Evolutionary conservation across 106 monocot genomes (phyloP), one percentile per base, ranked within the genome.

Genomic region (Allium cepa): DNA sequence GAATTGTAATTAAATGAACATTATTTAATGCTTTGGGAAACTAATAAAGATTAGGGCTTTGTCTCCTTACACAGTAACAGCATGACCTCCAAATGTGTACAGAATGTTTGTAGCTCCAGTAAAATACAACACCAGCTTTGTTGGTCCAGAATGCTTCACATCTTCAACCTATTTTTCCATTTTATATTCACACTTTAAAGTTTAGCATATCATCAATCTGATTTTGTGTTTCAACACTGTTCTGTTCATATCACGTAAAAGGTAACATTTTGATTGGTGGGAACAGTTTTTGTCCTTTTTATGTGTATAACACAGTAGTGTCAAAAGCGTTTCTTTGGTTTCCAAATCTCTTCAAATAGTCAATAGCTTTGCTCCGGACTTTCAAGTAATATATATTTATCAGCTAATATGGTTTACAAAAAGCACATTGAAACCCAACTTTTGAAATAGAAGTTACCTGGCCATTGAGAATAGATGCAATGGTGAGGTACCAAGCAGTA

Each of bases 81-180:
- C 88, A 69, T 88, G 88, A 56, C 88, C 88, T 14, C 88, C 88
- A 57, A 88, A 88, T 52, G 88, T 88, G 84, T 88, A 88, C 49
- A 88, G 88, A 84, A 88, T 88, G 84, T 88, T 88, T 71, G 88
- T 88, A 65, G 88, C 84, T 18, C 88, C 88, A 5, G 88, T 88
- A 64, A 88, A 88, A 66, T 88, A 88, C 13, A 88, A 80, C 26
- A 88, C 88, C 76, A 81, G 50, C 84, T 81, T 88, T 47, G 78
- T 68, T 45, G 88, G 84, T 11, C 88, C 88, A 49, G 88, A 84
- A 47, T 88, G 88, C 81, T 88, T 84, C 76, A 88, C 88, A 26
- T 78, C 88, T 70, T 88, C 88, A 57, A 88, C 76, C 88, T 88
- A 60, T 52, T 17, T 17, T 36, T 36, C 36, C 36, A 36, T 36